These are phyloP conservation scores for Pythium aquatile DNA, from an alignment of 352 stramenopile species.

Conservation along the genomic window DNA sequence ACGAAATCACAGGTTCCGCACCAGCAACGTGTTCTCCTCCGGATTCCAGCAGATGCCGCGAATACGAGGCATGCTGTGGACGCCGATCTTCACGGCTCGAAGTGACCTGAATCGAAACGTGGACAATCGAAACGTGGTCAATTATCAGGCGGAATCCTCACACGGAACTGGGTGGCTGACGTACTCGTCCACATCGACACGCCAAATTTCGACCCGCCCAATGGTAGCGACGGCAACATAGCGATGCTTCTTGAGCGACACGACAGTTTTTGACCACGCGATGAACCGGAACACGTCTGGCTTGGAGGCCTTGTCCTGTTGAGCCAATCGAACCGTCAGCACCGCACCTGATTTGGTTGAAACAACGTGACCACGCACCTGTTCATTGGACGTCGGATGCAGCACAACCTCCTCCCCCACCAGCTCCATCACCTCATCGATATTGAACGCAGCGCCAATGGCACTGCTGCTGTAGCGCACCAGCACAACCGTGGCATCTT, in stretches of 20 bases:
- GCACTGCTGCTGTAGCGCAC: conserved; percentile 14
- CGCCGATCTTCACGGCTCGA: conserved; percentile 6
- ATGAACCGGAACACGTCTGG: conserved; percentile 17
- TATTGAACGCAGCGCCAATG: not conserved
- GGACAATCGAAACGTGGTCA: not conserved
- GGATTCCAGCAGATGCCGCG: conserved; percentile 43
- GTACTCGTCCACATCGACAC: conserved; percentile 9
- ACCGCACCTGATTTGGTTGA: not conserved
- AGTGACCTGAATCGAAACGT: conserved; percentile 1
- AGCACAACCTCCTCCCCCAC: conserved; percentile 19
- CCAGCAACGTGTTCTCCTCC: conserved; percentile 31
- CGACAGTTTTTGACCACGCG: conserved; percentile 6
- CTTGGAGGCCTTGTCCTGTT: conserved; percentile 1
- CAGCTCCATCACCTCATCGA: conserved; percentile 25
- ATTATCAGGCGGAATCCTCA: too few species aligned
- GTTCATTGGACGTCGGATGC: conserved; percentile 1
- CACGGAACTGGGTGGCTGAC: not conserved
- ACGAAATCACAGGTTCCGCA: conserved; percentile 1
- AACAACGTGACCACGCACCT: not conserved
- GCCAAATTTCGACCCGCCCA: conserved; percentile 18
- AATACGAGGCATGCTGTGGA: conserved; percentile 15
- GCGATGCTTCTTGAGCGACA: not conserved
- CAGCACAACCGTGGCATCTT: conserved; percentile 37
- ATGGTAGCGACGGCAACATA: conserved; percentile 15
- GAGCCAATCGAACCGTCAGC: not conserved